A percentile compares a stretch with the other conserved stretches of the same genome.
Conservation (phyloP, 2,329 filamentous ascomycete genomes). For the Bimuria novae-zelandiae region DNA sequence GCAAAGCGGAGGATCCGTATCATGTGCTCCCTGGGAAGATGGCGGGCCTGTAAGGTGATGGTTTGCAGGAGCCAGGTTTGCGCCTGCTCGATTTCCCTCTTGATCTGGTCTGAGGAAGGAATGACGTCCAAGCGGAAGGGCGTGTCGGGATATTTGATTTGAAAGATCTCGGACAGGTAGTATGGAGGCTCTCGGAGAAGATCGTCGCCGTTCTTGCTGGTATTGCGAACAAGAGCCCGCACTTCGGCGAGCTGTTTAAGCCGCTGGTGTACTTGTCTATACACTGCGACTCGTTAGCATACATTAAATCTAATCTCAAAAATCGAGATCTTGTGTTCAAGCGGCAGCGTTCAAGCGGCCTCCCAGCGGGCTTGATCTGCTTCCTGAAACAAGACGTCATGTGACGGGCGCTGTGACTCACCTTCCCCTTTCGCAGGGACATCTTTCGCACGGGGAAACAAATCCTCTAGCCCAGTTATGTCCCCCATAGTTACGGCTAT, state of each 20-base stretch:
- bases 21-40: conserved; percentile 7
- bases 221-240: neutral
- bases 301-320: neutral
- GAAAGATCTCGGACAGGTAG: neutral
- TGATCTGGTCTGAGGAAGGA: neutral
- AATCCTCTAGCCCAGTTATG: neutral
- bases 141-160: neutral
- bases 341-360: neutral
- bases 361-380: neutral
- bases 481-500: neutral
- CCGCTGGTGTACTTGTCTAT: neutral
- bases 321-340: neutral
- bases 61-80: conserved; percentile 1
- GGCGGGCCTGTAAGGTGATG: neutral
- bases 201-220: neutral
- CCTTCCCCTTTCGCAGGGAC: neutral
- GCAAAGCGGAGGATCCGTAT: conserved; percentile 17
- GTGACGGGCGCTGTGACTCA: neutral
- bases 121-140: neutral
- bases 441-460: neutral
- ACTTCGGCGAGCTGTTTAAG: neutral
- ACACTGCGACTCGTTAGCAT: neutral
- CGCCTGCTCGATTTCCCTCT: neutral
- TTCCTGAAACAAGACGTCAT: too few species aligned
- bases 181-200: neutral